Evolutionary conservation across 345 rosid species (phyloP).

Genomic region (Populus ilicifolia): DNA sequence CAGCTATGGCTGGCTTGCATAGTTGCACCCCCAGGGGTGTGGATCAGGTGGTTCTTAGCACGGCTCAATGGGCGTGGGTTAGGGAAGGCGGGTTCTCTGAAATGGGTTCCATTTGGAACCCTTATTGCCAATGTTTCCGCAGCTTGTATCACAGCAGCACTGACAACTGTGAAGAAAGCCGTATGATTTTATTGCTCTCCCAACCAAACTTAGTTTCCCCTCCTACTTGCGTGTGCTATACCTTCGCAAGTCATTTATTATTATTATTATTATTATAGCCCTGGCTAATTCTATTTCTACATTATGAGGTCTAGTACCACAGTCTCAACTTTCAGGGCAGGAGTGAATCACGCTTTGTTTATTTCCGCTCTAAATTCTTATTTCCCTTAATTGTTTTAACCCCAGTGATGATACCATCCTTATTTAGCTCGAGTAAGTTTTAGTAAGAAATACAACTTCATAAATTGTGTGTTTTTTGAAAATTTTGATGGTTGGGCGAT

Average conservation of each 20-base stretch:
- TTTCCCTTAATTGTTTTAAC: background rate
- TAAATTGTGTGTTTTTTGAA: background rate
- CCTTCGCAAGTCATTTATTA: background rate
- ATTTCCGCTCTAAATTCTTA: background rate
- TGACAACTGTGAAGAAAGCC: slow-evolving; percentile 53
- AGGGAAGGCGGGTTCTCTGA: slow-evolving; percentile 50
- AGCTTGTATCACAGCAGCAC: slow-evolving; percentile 70
- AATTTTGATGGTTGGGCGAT: slow-evolving; percentile 4
- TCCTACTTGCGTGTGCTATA: background rate
- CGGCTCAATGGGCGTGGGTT: slow-evolving; percentile 77
- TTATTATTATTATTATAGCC: background rate
- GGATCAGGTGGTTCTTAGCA: slow-evolving; percentile 96
- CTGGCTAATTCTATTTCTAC: background rate
- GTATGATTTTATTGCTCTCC: slow-evolving; percentile 30
- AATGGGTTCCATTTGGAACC: slow-evolving; percentile 95
- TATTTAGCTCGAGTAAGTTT: background rate
- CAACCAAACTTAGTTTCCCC: background rate
- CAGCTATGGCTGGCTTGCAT: slow-evolving; percentile 80
- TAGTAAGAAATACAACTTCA: background rate
- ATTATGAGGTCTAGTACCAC: background rate
- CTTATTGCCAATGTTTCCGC: slow-evolving; percentile 78
- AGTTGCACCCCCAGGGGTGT: slow-evolving; percentile 75
- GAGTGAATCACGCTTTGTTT: background rate
- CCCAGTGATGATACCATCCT: background rate
- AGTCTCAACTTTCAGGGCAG: no score